These are phyloP conservation scores for Pachysandra terminalis DNA, from an alignment of 164 flowering plant genomes.

Conservation along the genomic window DNA sequence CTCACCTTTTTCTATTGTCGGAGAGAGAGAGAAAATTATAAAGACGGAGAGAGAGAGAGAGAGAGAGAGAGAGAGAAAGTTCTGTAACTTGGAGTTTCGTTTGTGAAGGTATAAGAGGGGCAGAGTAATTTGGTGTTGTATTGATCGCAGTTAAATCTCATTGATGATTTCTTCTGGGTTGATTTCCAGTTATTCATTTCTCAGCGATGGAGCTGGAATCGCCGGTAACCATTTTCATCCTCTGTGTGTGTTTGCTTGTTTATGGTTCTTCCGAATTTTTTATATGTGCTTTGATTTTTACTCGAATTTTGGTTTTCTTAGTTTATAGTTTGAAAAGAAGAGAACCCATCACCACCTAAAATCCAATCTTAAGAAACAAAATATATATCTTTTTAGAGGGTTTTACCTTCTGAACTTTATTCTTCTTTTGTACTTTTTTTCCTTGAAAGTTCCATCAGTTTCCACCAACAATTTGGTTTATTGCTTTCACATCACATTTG, in stretches of 20 bases:
- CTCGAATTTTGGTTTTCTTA: background rate
- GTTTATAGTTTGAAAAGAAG: constrained; percentile 1
- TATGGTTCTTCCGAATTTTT: no score
- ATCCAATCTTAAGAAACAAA: background rate
- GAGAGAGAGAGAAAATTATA: background rate
- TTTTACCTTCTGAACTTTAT: background rate
- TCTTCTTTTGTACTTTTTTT: background rate
- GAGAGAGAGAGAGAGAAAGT: no score
- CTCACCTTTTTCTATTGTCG: no score
- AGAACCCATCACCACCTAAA: background rate
- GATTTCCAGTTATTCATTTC: constrained; percentile 13
- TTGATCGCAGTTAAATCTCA: background rate
- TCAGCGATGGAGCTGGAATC: constrained; percentile 65
- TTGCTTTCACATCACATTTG: background rate
- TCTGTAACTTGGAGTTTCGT: background rate
- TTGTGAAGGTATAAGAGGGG: background rate
- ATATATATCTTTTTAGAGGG: background rate
- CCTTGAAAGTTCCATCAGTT: background rate
- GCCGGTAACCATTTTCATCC: constrained; percentile 38
- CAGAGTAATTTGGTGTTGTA: background rate
- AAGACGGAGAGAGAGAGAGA: background rate
- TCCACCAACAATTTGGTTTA: background rate
- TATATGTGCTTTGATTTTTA: background rate
- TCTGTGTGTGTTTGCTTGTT: background rate
- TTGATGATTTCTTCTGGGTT: constrained; percentile 18